A percentile compares a stretch with the other conserved stretches of the same genome.
phyloP scores from a whole-genome alignment of 768 basidiomycete species.

The Mycena maculata region DNA sequence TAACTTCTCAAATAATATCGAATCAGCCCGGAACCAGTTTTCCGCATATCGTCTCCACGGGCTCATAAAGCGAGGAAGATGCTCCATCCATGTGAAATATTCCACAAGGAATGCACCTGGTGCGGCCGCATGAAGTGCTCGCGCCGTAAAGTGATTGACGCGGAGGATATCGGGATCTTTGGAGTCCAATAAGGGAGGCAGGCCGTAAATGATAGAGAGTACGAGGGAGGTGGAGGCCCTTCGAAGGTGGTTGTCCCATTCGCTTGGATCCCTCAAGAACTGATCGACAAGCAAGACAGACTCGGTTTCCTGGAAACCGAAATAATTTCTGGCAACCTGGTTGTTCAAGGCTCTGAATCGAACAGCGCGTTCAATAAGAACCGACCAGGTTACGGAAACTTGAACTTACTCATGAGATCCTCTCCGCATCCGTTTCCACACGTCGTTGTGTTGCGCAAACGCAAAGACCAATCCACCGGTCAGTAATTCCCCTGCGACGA shows the following conservation, averaged over 20 bases:
- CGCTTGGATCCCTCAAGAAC: neutral
- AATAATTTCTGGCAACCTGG: slow-evolving; percentile 26
- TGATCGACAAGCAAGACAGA: slow-evolving; percentile 12
- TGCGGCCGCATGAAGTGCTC: neutral
- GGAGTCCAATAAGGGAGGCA: neutral
- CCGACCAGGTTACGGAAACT: no score
- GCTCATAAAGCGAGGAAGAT: neutral
- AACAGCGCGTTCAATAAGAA: no score
- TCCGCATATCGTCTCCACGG: slow-evolving; percentile 3
- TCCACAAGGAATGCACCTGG: neutral
- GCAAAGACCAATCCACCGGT: slow-evolving; percentile 33
- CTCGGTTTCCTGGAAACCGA: slow-evolving; percentile 26
- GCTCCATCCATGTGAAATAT: neutral
- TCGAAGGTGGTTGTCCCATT: neutral
- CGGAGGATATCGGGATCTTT: neutral
- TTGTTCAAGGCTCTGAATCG: slow-evolving; percentile 25
- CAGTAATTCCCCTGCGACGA: slow-evolving; percentile 39
- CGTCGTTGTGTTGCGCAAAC: slow-evolving; percentile 30
- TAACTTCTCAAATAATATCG: slow-evolving; percentile 33
- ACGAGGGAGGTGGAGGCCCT: neutral
- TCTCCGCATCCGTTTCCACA: slow-evolving; percentile 30
- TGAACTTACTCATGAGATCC: slow-evolving; percentile 32
- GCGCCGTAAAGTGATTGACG: neutral
- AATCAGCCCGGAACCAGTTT: slow-evolving; percentile 33
- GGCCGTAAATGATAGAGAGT: neutral